Evolutionary conservation across 768 basidiomycete genomes (phyloP).

Genomic region (Daedalea quercina): DNA sequence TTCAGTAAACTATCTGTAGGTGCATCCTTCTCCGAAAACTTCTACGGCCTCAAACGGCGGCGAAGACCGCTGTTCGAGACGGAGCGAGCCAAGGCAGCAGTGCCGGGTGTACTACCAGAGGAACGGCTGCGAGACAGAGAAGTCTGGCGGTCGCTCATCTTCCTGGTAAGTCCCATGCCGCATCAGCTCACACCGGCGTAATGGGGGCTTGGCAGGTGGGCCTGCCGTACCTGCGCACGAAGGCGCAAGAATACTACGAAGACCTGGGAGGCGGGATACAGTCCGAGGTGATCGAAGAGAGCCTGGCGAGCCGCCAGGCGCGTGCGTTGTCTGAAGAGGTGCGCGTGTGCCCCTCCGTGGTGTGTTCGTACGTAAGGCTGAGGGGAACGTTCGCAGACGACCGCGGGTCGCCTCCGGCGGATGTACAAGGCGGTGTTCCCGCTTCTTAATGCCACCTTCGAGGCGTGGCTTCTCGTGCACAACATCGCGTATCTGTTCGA

Average conservation of each 20-base stretch:
- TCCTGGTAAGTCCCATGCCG: constrained; percentile 51
- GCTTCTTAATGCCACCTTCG: constrained; percentile 69
- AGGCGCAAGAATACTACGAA: constrained; percentile 88
- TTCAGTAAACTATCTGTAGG: constrained; percentile 36
- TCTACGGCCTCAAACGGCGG: constrained; percentile 86
- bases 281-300: constrained; percentile 58
- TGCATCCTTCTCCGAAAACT: constrained; percentile 93
- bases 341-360: constrained; percentile 1
- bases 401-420: constrained; percentile 46
- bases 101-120: constrained; percentile 55
- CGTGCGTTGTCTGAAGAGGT: constrained; percentile 50
- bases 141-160: constrained; percentile 68
- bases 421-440: constrained; percentile 76
- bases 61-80: constrained; percentile 65
- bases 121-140: constrained; percentile 64
- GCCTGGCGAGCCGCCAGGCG: constrained; percentile 35
- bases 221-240: constrained; percentile 84
- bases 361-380: no score
- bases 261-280: constrained; percentile 77
- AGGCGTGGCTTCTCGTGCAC: constrained; percentile 76
- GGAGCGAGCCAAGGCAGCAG: constrained; percentile 59
- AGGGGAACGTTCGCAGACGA: constrained; percentile 30
- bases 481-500: constrained; percentile 92
- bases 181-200: neutral
- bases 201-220: constrained; percentile 49